These are phyloP conservation scores for Xanthoconium separans DNA, from an alignment of 1,284 basidiomycete species.

Conservation along the genomic window DNA sequence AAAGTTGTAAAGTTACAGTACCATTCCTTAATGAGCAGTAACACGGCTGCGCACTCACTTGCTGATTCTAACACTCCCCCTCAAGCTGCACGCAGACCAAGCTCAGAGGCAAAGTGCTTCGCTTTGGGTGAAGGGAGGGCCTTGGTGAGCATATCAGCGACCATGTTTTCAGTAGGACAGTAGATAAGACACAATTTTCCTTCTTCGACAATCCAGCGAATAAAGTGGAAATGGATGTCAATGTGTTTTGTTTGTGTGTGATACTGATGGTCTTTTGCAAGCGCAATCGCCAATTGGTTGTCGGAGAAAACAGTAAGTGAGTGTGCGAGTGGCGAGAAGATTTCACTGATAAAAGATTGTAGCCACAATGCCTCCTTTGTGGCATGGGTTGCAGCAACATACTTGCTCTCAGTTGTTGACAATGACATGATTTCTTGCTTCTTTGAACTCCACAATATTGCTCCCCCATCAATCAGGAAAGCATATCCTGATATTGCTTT, in stretches of 20 bases:
- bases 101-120: neutral
- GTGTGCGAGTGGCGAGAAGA: neutral
- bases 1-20: too few relatives aligned
- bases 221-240: neutral
- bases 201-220: neutral
- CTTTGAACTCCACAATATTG: neutral
- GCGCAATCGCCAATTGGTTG: neutral
- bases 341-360: neutral
- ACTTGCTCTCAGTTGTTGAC: neutral
- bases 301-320: neutral
- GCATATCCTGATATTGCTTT: neutral
- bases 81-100: neutral
- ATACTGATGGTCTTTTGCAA: neutral
- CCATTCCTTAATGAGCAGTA: too few relatives aligned
- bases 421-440: neutral
- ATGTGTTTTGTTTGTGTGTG: neutral
- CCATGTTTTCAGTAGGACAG: neutral
- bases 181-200: neutral
- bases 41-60: neutral
- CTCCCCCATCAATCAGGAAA: neutral
- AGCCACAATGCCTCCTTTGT: neutral
- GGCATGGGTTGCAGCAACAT: neutral
- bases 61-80: neutral
- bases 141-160: neutral
- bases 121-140: neutral